Evolutionary conservation across 495 filamentous ascomycete genomes (phyloP), one percentile per base, ranked within the genome.

Genomic region (Trichocladium antarcticum): DNA sequence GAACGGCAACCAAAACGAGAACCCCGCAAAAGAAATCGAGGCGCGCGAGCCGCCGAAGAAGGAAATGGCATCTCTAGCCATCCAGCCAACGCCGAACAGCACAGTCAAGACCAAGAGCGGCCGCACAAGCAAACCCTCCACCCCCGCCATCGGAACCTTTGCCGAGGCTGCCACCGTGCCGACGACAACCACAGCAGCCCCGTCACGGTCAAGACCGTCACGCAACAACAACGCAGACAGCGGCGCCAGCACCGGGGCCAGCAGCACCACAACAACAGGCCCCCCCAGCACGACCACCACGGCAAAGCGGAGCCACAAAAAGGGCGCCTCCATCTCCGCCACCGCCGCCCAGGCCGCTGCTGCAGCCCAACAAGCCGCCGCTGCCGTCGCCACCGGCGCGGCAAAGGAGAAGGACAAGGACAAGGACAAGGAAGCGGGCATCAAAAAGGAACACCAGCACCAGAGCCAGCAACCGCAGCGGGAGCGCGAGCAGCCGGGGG

Each of bases 301-400:
- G n/a, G 39, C 67, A n/a, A 87, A 85, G 60, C 70, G 83, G 29
- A 79, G 75, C 21, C 79, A 85, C 47, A 88, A 87, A 66, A 87
- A 86, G 63, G 78, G 76, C 0, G 74, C 60, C 7, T 63, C 62
- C 7, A 37, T 65, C 17, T 65, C 71, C 49, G 70, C 65, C 19
- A 61, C 62, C 6, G 59, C 49, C 3, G 58, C 57, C 12, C 31
- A 49, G 10, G 59, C 49, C 2, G 58, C 54, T 9, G 34, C 49
- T 1, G 10, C 28, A 22, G 48, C 47, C 5, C 28, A 44, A 9
- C 27, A 41, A 35, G 39, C 45, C 9, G 15, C 28, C 12, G 31
- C 35, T 14, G 29, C 49, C 16, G n/a, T 37, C 0, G n/a, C 44
- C 45, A 31, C 17, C 0, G 39, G 41, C 1, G 49, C 32, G 11